These are phyloP conservation scores for Cercospora beticola DNA, from an alignment of 2,329 filamentous ascomycete species.

Conservation along the genomic window DNA sequence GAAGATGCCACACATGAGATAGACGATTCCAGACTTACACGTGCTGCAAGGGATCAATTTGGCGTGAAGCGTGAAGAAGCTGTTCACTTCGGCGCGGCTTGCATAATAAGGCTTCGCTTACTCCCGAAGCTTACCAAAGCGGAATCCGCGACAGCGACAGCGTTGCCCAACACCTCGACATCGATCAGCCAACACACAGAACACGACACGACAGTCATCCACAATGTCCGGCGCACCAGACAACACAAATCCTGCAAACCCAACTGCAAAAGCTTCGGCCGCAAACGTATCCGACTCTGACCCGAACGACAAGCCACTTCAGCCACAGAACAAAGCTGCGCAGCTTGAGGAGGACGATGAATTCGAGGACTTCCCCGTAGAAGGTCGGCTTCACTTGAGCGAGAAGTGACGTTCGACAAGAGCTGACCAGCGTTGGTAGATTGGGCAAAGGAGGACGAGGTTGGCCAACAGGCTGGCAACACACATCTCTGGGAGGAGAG, in stretches of 20 bases:
- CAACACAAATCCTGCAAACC: conserved; percentile 18
- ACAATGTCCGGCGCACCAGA: conserved; percentile 11
- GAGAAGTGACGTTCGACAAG: neutral
- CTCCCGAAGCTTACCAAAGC: conserved; percentile 1
- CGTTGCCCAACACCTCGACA: neutral
- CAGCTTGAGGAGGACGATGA: conserved; percentile 95
- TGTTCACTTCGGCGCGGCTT: neutral
- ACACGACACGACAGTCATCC: neutral
- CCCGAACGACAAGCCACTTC: conserved; percentile 48
- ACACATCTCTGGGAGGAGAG: conserved; percentile 97
- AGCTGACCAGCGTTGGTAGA: conserved; percentile 55
- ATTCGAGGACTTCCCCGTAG: conserved; percentile 97
- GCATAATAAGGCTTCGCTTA: neutral
- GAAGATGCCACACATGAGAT: conserved; percentile 40
- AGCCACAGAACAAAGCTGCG: conserved; percentile 59
- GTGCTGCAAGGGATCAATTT: neutral
- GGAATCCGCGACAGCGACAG: neutral
- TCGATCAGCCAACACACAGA: neutral
- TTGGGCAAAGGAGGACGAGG: conserved; percentile 87
- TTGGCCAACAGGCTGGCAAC: conserved; percentile 60
- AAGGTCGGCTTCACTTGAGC: conserved; percentile 60
- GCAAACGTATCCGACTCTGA: conserved; percentile 41
- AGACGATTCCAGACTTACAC: neutral
- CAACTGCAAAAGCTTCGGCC: conserved; percentile 43
- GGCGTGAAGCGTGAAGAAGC: neutral